Base-by-base conservation (phyloP, 257 asterid species). In the Solanum tarijense region DNA sequence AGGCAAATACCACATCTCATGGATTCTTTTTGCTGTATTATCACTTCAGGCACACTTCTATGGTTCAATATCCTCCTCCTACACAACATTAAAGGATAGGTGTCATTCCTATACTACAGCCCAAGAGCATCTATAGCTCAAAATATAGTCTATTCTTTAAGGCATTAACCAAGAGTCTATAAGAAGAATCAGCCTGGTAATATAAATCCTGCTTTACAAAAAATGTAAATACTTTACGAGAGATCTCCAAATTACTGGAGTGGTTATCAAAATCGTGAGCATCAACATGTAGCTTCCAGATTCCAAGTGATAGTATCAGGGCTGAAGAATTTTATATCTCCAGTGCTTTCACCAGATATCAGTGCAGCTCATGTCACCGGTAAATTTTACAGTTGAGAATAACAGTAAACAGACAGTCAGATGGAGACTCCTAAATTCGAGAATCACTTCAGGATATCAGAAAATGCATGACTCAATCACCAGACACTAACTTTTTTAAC, bases 31-130 rank as follows among this genome's bases (percentile, higher is more conserved):
- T 96, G 94, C 98, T 98, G 94, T 75, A 99, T 95, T 86, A 95
- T 97, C 98, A 96, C 93, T 91, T 96, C 99, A 90, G 96, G 72
- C n/a, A 93, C 93, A 94, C 99, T 90, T 96, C 98, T 97, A 95
- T 91, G 23, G 99, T 95, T 74, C 98, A 97, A 90, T 95, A 98
- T 84, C 98, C 99, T 88, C 69, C 39, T 27, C 99, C 99, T 98
- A 89, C 79, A 74, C 32, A 58, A 32, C 48, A 79, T 52, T 62
- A 73, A 88, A 13, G 79, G 43, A 90, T 87, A 88, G 78, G 58
- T 58, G 21, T 21, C 87, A 27, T 46, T 46, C 11, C 68, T 81
- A 48, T 31, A 12, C 69, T 31, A 20, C 32, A 39, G 23, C 55
- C 31, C 60, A 52, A 68, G 71, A 83, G 43, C 36, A 81, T 34